Evolutionary conservation across 345 rosid genomes (phyloP).

Genomic region (Capsella bursapastoris): DNA sequence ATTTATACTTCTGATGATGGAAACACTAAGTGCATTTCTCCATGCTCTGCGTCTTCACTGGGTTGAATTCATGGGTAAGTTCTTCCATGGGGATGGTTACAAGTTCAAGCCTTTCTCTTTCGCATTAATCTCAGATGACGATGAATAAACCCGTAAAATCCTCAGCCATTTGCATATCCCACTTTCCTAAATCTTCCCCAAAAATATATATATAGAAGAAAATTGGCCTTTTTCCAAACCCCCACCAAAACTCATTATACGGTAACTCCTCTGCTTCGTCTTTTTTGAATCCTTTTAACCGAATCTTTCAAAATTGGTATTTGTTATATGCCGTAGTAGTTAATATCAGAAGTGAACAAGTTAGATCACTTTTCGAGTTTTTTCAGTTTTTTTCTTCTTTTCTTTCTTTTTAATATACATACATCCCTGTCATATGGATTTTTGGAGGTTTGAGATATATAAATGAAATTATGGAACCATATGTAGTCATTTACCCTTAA

Average conservation of each 20-base stretch:
- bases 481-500: neutral
- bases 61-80: constrained; percentile 92
- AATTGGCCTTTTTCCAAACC: constrained; percentile 22
- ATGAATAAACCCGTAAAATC: constrained; percentile 48
- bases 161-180: constrained; percentile 34
- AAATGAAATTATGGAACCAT: constrained; percentile 3
- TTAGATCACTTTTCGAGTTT: constrained; percentile 29
- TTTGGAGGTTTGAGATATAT: constrained; percentile 27
- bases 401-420: neutral
- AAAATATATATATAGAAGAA: constrained; percentile 34
- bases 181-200: neutral
- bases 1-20: constrained; percentile 94
- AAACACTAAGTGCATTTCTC: constrained; percentile 93
- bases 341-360: constrained; percentile 34
- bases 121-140: constrained; percentile 66
- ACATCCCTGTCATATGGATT: constrained; percentile 28
- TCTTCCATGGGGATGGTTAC: constrained; percentile 95
- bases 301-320: constrained; percentile 28
- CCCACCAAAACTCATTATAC: constrained; percentile 34
- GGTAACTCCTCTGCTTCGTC: constrained; percentile 27
- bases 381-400: neutral
- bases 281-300: constrained; percentile 25
- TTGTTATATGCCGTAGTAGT: constrained; percentile 26
- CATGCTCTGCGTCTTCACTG: constrained; percentile 98
- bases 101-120: constrained; percentile 91